Evolutionary conservation across 2,329 filamentous ascomycete genomes (phyloP), one percentile per base, ranked within the genome.

Genomic region (Cercospora citrullina): DNA sequence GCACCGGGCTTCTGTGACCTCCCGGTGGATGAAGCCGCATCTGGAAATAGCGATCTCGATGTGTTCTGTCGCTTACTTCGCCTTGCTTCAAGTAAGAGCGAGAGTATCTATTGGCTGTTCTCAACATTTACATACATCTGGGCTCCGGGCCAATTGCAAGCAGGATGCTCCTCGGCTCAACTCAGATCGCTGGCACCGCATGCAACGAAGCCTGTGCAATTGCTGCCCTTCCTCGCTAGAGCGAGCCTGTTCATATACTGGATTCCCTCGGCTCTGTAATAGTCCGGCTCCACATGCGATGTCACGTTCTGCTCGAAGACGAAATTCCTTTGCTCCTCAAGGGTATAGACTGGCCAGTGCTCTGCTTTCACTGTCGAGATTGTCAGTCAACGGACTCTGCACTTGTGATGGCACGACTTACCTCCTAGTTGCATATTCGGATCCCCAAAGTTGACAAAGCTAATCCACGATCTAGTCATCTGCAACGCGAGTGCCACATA

Each of bases 391-490:
- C 3, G 16, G 1, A 9, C 30, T 7, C 8, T 51, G 4, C 60
- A 16, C n/a, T 26, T 36, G 9, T 21, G 7, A 42, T 16, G 10
- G 8, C 23, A 55, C 0, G 2, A 65, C 67, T 70, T 63, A 74
- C 68, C 31, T 72, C 76, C 74, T 72, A 69, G 5, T 68, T 72
- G 68, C 33, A 68, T 72, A 28, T 75, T 76, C 2, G 85, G 85
- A 73, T 85, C 78, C 21, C 81, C 74, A 55, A 77, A 78, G 60
- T 81, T 77, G 61, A 86, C 80, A 69, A 87, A 87, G 4, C 78
- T 79, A 26, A 83, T 81, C 85, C 85, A 87, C 79, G 83, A 83
- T 60, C 79, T 77, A 58, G 80, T 80, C 82, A 87, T 86, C 71
- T 83, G 74, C 53, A 81, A 75, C 16, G 84, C 81, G 23, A 87